These are phyloP conservation scores for Hsuehochloa calcarea DNA, from an alignment of 176 grass and related monocot genomes.

Conservation along the genomic window DNA sequence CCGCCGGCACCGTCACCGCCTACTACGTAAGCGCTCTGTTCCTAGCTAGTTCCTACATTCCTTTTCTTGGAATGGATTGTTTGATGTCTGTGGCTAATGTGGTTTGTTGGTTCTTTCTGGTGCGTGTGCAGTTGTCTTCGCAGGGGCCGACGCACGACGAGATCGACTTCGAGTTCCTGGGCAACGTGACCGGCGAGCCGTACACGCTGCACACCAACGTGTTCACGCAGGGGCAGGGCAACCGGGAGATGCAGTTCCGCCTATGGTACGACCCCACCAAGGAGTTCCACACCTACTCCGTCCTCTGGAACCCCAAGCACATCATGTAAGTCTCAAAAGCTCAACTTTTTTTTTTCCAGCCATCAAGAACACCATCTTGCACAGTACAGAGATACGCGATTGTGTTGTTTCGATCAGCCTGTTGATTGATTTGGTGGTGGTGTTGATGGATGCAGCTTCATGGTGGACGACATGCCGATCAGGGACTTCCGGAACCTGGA, in stretches of 20 bases:
- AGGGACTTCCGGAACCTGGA: slow-evolving; percentile 82
- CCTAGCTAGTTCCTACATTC: not conserved
- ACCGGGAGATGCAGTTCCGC: slow-evolving; percentile 84
- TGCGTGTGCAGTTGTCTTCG: slow-evolving; percentile 51
- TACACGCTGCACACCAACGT: slow-evolving; percentile 94
- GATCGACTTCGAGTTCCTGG: slow-evolving; percentile 91
- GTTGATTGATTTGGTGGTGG: not conserved
- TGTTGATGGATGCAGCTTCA: slow-evolving; percentile 50
- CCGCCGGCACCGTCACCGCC: slow-evolving; percentile 81
- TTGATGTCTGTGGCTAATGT: not conserved
- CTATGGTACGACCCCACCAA: slow-evolving; percentile 89
- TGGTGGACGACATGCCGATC: slow-evolving; percentile 81
- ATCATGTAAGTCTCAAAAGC: slow-evolving; percentile 51
- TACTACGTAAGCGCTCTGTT: slow-evolving; percentile 57
- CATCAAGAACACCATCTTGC: not conserved
- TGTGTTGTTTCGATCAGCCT: not conserved
- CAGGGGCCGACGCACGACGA: slow-evolving; percentile 76
- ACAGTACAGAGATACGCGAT: not conserved
- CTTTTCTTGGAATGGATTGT: not conserved
- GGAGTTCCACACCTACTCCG: slow-evolving; percentile 88
- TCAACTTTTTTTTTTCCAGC: too few relatives aligned
- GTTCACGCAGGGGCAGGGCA: slow-evolving; percentile 68
- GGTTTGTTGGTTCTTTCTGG: not conserved
- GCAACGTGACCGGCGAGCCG: slow-evolving; percentile 65
- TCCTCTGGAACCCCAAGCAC: slow-evolving; percentile 90